phyloP scores from a whole-genome alignment of 2,329 filamentous ascomycete genomes.

The Fusarium piperis region DNA sequence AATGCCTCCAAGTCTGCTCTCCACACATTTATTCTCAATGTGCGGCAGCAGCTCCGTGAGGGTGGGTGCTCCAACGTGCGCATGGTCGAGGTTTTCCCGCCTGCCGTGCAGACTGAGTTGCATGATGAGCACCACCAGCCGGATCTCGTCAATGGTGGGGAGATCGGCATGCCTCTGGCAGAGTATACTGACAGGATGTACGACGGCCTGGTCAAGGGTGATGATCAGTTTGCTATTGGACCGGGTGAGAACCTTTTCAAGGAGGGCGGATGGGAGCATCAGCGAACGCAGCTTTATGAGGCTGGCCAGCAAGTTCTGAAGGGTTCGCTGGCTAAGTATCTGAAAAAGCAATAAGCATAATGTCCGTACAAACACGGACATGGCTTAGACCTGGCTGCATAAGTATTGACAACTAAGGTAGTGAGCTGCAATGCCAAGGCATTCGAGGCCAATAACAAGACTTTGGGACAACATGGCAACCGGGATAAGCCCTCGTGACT shows the following conservation, averaged over 20 bases:
- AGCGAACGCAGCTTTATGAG: conserved; percentile 31
- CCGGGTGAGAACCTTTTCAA: conserved; percentile 31
- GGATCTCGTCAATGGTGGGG: conserved; percentile 37
- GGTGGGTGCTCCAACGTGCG: conserved; percentile 15
- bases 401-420: background rate
- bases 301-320: conserved; percentile 11
- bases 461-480: background rate
- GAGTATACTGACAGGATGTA: conserved; percentile 54
- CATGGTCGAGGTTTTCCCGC: conserved; percentile 43
- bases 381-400: background rate
- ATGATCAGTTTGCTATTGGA: conserved; percentile 40
- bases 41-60: conserved; percentile 34
- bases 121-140: conserved; percentile 41
- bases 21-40: conserved; percentile 39
- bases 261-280: conserved; percentile 39
- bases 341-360: conserved; percentile 18
- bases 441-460: background rate
- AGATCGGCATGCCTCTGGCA: conserved; percentile 50
- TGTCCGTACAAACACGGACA: background rate
- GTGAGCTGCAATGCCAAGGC: background rate
- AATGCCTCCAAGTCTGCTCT: conserved; percentile 42
- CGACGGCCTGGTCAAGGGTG: conserved; percentile 29
- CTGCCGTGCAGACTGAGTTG: conserved; percentile 43
- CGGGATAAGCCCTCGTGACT: background rate
- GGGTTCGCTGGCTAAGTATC: conserved; percentile 8